Evolutionary conservation across 768 basidiomycete genomes (phyloP), one percentile per base, ranked within the genome.

Genomic region (Calvatia gigantea): DNA sequence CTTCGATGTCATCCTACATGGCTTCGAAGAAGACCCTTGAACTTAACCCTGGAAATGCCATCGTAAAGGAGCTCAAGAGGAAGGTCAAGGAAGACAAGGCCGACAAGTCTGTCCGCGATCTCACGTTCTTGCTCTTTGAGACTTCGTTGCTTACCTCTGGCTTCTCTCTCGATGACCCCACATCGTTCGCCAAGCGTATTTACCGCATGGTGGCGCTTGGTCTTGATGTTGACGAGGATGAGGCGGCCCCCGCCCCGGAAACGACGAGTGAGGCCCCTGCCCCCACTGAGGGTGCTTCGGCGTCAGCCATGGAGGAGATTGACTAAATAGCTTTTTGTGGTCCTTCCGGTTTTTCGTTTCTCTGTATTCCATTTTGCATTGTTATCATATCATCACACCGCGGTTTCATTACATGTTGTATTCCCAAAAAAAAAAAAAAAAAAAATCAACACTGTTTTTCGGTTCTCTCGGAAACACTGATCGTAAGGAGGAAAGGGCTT

Each of bases 1-100:
- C 92, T 15, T 93, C 90, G 58, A 96, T 96, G 95, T 97, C 94
- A 23, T 96, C 94, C 23, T 98, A 98, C 83, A 98, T 98, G 96
- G 91, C 93, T 27, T 91, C 88, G 58, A 95, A 95, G 83, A 97
- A 97, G 87, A 97, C 95, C 7, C 84, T 98, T 59, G 96, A 98
- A 77, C 84, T 98, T 61, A 97, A 98, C 84, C 89, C 93, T 31
- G 73, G 69, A 62, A 94, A 98, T 78, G 75, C 91, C 39, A 96
- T 98, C 77, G 79, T 99, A 76, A 94, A 91, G 81, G 95, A 98
- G 77, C 82, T 99, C 67, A 94, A 87, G 82, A 84, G 84, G 65
- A 96, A 97, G 79, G 92, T 98, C 59, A 79, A 91, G 45, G 94
- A 95, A 73, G 96, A 99, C 79, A 94, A 95, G 81, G 88, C 91